Evolutionary conservation across 768 basidiomycete genomes (phyloP).

Genomic region (Bullera alba): DNA sequence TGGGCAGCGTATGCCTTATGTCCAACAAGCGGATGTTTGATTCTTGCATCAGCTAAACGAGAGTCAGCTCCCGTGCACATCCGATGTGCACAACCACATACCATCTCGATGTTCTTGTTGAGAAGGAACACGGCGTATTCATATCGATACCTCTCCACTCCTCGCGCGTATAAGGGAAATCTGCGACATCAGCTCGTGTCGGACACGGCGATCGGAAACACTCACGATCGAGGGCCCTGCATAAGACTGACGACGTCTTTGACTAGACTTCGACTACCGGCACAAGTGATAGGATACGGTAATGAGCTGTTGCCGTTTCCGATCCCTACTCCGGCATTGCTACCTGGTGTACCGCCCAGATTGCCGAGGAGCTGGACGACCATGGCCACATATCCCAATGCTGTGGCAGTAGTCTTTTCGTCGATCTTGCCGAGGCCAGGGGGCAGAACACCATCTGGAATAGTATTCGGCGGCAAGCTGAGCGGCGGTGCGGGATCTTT

Average conservation of each 20-base stretch:
- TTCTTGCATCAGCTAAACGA: conserved; percentile 74
- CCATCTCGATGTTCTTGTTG: conserved; percentile 96
- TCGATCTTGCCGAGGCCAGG: conserved; percentile 47
- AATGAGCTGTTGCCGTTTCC: no score
- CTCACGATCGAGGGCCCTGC: conserved; percentile 89
- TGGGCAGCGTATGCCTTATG: conserved; percentile 91
- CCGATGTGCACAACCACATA: conserved; percentile 44
- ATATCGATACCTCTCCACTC: conserved; percentile 92
- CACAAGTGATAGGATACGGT: conserved; percentile 87
- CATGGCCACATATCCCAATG: conserved; percentile 83
- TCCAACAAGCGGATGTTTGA: conserved; percentile 82
- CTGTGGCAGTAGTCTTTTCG: conserved; percentile 80
- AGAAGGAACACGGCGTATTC: conserved; percentile 95
- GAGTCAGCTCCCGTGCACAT: neutral
- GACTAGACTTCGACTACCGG: conserved; percentile 84
- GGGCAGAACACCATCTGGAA: conserved; percentile 25
- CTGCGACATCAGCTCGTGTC: conserved; percentile 48
- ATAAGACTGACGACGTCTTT: conserved; percentile 89
- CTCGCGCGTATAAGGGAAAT: conserved; percentile 90
- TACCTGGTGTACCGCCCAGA: conserved; percentile 54
- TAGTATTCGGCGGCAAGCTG: conserved; percentile 56
- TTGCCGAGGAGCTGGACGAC: conserved; percentile 72
- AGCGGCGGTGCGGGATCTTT: conserved; percentile 81
- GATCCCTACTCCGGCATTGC: no score
- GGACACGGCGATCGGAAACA: conserved; percentile 11